A percentile compares a stretch with the other conserved stretches of the same genome.
Conservation (phyloP, 345 rosid species). For the Turnera subulata region DNA sequence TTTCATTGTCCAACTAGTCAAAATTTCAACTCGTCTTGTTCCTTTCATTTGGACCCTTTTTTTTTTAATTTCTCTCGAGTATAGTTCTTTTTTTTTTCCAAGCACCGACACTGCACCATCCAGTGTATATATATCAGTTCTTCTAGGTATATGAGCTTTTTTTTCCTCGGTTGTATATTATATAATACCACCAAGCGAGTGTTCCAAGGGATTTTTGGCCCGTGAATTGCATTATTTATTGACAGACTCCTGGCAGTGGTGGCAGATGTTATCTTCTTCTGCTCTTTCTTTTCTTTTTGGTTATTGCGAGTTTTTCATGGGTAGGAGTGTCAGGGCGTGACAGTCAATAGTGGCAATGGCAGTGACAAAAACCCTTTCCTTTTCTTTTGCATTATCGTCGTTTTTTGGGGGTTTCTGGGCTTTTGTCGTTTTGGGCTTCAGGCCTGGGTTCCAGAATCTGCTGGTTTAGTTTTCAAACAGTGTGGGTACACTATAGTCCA, state of each 20-base stretch:
- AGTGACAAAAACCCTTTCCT: too few species aligned
- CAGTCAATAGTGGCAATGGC: slow-evolving; percentile 19
- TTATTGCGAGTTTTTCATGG: slow-evolving; percentile 11
- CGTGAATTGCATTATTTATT: slow-evolving; percentile 46
- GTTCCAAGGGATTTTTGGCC: slow-evolving; percentile 47
- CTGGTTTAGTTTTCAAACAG: not conserved
- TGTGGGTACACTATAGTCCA: too few species aligned
- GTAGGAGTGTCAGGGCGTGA: slow-evolving; percentile 19
- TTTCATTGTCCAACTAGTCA: slow-evolving; percentile 20
- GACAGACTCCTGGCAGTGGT: slow-evolving; percentile 7
- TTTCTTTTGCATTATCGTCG: too few species aligned
- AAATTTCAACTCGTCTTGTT: slow-evolving; percentile 34
- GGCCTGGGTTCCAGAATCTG: not conserved
- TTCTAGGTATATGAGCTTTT: slow-evolving; percentile 5
- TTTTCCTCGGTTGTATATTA: not conserved
- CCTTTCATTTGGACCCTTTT: not conserved
- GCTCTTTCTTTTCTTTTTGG: not conserved
- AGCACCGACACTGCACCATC: slow-evolving; percentile 29
- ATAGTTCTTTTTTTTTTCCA: slow-evolving; percentile 15
- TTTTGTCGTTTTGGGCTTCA: slow-evolving; percentile 6
- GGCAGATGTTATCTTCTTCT: not conserved
- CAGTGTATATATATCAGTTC: slow-evolving; percentile 21
- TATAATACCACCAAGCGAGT: slow-evolving; percentile 30
- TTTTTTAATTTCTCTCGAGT: slow-evolving; percentile 7
- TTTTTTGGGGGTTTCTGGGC: too few species aligned